phyloP scores from a whole-genome alignment of 495 filamentous ascomycete species.

The Aspergillus taichungensis region DNA sequence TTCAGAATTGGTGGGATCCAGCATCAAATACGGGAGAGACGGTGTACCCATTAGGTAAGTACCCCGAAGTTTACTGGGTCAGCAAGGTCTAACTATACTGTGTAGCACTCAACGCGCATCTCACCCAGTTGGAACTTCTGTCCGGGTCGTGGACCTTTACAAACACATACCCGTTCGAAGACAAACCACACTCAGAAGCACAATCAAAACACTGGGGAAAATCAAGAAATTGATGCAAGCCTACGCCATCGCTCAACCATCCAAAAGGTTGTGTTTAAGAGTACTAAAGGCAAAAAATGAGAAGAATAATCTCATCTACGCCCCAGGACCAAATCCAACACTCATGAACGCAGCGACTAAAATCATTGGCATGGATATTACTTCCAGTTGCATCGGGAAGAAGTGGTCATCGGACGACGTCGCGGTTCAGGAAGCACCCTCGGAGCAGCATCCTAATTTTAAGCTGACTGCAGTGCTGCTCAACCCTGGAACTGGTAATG shows the following conservation, averaged over 20 bases:
- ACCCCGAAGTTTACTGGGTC: background rate
- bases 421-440: background rate
- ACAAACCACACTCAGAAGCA: constrained; percentile 53
- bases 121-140: constrained; percentile 71
- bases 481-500: constrained; percentile 35
- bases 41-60: constrained; percentile 43
- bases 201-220: constrained; percentile 50
- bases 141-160: constrained; percentile 61
- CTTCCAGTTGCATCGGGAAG: constrained; percentile 43
- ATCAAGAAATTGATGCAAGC: constrained; percentile 62
- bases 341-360: constrained; percentile 61
- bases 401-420: constrained; percentile 13
- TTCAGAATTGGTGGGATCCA: constrained; percentile 56
- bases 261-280: constrained; percentile 55
- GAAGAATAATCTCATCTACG: constrained; percentile 63
- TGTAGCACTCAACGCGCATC: constrained; percentile 39
- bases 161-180: constrained; percentile 64
- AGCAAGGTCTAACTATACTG: background rate
- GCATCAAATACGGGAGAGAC: constrained; percentile 39
- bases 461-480: constrained; percentile 53
- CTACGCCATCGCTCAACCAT: constrained; percentile 66
- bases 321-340: constrained; percentile 44
- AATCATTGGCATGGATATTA: constrained; percentile 57
- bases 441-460: constrained; percentile 16
- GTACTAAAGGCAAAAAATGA: constrained; percentile 55